Evolutionary conservation across 2,329 filamentous ascomycete species (phyloP).

Genomic region (Sporothrix phasma): DNA sequence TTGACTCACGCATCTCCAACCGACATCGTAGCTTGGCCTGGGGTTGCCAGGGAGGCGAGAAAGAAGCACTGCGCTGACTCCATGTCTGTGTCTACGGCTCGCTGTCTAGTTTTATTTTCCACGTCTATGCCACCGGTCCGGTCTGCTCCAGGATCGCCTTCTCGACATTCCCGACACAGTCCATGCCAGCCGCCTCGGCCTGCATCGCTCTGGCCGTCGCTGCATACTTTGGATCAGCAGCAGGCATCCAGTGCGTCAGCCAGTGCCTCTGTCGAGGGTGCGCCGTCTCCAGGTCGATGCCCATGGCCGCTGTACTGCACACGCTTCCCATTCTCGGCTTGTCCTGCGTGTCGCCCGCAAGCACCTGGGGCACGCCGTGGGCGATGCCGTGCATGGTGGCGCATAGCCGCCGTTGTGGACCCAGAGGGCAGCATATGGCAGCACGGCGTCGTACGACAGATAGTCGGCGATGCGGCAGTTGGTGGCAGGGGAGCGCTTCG

Average conservation of each 20-base stretch:
- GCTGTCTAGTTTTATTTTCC: not conserved
- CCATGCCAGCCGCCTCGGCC: constrained; percentile 23
- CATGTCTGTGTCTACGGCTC: not conserved
- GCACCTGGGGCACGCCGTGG: constrained; percentile 32
- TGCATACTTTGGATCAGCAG: constrained; percentile 22
- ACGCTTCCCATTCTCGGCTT: constrained; percentile 31
- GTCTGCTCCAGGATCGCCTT: constrained; percentile 7
- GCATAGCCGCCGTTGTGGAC: constrained; percentile 33
- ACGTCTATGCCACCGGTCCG: not conserved
- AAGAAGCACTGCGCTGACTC: too few species aligned
- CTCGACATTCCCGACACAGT: constrained; percentile 26
- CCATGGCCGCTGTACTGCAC: constrained; percentile 28
- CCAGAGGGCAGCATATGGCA: constrained; percentile 29
- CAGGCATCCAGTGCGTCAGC: constrained; percentile 23
- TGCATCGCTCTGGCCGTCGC: constrained; percentile 21
- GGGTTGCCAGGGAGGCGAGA: too few species aligned
- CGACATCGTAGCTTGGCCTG: too few species aligned
- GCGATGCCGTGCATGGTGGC: constrained; percentile 32
- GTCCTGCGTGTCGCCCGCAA: constrained; percentile 33
- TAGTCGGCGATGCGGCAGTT: constrained; percentile 31
- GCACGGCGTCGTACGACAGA: constrained; percentile 30
- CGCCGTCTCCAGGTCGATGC: constrained; percentile 25
- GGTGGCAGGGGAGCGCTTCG: constrained; percentile 10
- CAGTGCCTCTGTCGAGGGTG: constrained; percentile 24
- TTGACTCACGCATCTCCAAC: not conserved